Base-by-base conservation (phyloP, 176 grass and related monocot species). In the Ananas comosus region DNA sequence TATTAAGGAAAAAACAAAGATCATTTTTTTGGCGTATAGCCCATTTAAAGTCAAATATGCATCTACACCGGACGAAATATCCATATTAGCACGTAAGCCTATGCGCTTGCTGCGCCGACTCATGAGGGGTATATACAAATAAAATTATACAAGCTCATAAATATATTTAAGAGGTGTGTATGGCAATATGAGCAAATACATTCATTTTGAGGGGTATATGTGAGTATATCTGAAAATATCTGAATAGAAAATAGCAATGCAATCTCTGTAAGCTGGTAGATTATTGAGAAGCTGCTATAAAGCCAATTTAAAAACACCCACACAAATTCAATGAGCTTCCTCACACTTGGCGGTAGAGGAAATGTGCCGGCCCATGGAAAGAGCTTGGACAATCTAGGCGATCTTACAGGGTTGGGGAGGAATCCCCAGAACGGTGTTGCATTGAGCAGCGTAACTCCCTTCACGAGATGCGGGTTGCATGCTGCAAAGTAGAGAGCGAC, bases 391-490 rank as follows among this genome's bases (percentile, higher is more conserved):
- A 99, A 49, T 21, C 24, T 51, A 69, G 89, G 94, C 54, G 94
- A 99, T 83, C 80, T 88, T 72, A 74, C 28, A 70, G 89, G 84
- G 69, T 99, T 99, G 13, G 89, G 94, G 68, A 99, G 83, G 79
- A 99, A 99, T 51, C 89, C 87, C 94, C 94, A 99, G 76, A 99
- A 90, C 56, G 94, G 94, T 69, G 94, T 93, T 64, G 89, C 94
- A 71, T 99, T 99, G 74, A 99, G 89, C 78, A 99, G 73, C 18
- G 94, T 88, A 72, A 93, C 73, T 72, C 94, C 94, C 76, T 90
- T 99, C 70, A 99, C 80, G 72, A 93, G 89, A 58, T 99, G 76
- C 49, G 94, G 89, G 51, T 52, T 75, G 68, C 69, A 88, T 68
- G 94, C 84, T 63, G 89, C 89, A 53, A 93, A 64, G 84, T 93